Evolutionary conservation across 2,329 filamentous ascomycete species (phyloP).

Genomic region (Fusarium sp.): DNA sequence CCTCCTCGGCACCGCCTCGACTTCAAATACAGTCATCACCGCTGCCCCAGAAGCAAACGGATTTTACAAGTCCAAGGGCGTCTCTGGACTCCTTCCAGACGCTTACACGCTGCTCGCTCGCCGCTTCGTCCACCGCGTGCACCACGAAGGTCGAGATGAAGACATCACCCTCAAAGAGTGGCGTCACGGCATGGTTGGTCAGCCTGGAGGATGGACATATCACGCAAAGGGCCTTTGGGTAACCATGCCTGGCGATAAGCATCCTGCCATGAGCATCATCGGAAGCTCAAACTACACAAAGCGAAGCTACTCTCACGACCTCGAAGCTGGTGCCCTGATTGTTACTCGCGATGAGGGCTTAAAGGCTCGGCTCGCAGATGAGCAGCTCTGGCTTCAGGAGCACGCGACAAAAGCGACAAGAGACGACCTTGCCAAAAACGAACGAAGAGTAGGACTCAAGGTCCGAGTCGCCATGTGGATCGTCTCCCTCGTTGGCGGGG

Average conservation of each 20-base stretch:
- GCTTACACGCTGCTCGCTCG: constrained; percentile 92
- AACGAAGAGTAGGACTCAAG: constrained; percentile 85
- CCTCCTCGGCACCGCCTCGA: constrained; percentile 78
- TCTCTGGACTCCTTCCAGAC: constrained; percentile 89
- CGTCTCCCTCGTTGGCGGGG: constrained; percentile 85
- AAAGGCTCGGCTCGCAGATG: constrained; percentile 78
- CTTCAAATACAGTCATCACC: constrained; percentile 85
- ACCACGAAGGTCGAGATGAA: constrained; percentile 58
- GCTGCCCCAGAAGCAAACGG: constrained; percentile 95
- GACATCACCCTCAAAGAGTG: constrained; percentile 86
- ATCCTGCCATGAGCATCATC: constrained; percentile 83
- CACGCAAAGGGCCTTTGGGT: constrained; percentile 98
- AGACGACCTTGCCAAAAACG: constrained; percentile 83
- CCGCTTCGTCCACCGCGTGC: constrained; percentile 76
- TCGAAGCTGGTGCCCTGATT: constrained; percentile 89
- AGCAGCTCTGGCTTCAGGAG: constrained; percentile 83
- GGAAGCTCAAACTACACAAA: constrained; percentile 97
- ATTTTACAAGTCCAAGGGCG: constrained; percentile 88
- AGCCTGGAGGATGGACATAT: constrained; percentile 93
- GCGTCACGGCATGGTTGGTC: constrained; percentile 82
- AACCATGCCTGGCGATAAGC: constrained; percentile 72
- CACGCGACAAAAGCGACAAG: constrained; percentile 76
- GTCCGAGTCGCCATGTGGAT: constrained; percentile 95
- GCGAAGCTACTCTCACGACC: constrained; percentile 89
- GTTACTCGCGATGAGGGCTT: constrained; percentile 81